A percentile compares a stretch with the other conserved stretches of the same genome.
phyloP scores from a whole-genome alignment of 2,329 filamentous ascomycete species.

The Trichoderma sp. region DNA sequence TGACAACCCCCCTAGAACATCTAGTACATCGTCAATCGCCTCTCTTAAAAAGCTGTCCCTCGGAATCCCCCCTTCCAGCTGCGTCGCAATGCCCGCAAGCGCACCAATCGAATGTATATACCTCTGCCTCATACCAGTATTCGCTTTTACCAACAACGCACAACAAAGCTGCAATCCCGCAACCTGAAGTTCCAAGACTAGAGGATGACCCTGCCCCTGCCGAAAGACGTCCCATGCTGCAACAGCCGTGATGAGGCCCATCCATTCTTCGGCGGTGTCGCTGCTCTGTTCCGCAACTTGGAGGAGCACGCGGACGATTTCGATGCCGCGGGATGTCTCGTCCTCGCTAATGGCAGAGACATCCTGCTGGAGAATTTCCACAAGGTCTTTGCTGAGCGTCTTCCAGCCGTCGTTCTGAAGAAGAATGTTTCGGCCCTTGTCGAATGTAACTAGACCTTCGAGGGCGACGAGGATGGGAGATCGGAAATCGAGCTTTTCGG shows the following conservation, averaged over 20 bases:
- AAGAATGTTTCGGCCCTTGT: slow-evolving; percentile 48
- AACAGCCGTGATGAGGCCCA: slow-evolving; percentile 50
- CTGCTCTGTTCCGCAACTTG: slow-evolving; percentile 48
- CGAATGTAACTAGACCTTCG: slow-evolving; percentile 52
- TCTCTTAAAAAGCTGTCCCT: slow-evolving; percentile 36
- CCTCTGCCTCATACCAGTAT: slow-evolving; percentile 45
- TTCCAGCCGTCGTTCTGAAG: slow-evolving; percentile 53
- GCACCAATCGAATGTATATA: slow-evolving; percentile 51
- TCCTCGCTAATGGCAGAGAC: slow-evolving; percentile 27
- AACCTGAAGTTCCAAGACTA: slow-evolving; percentile 49
- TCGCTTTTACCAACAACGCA: slow-evolving; percentile 47
- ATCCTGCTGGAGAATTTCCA: slow-evolving; percentile 39
- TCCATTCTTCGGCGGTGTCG: slow-evolving; percentile 53
- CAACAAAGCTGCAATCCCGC: slow-evolving; percentile 55
- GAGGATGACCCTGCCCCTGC: slow-evolving; percentile 22
- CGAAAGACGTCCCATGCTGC: slow-evolving; percentile 47
- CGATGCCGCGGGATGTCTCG: slow-evolving; percentile 46
- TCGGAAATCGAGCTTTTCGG: slow-evolving; percentile 49
- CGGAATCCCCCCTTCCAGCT: slow-evolving; percentile 37
- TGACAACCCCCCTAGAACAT: slow-evolving; percentile 29
- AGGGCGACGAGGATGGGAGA: slow-evolving; percentile 56
- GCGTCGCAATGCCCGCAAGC: slow-evolving; percentile 46
- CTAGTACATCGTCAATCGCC: slow-evolving; percentile 45
- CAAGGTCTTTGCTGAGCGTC: slow-evolving; percentile 49
- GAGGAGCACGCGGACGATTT: slow-evolving; percentile 55